Percentiles rank a stretch among this genome's conserved stretches.
Evolutionary conservation across 2,329 filamentous ascomycete genomes (phyloP).

Genomic region (Penicillium sp.): DNA sequence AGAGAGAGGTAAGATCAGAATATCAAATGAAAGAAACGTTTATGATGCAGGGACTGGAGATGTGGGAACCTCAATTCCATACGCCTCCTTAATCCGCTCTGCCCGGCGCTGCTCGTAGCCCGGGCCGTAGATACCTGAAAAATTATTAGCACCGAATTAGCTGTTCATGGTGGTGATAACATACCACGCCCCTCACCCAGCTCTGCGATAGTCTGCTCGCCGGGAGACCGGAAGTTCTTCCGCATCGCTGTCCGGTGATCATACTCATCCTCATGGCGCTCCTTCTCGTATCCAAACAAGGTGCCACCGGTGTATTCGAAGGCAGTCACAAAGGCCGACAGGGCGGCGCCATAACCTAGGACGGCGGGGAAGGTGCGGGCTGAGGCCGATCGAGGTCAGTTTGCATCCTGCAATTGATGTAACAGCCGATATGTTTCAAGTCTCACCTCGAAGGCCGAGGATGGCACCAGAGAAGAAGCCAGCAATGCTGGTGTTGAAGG

Average conservation of each 20-base stretch:
- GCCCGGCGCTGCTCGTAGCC: constrained; percentile 81
- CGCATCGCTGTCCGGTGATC: constrained; percentile 70
- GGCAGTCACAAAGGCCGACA: constrained; percentile 56
- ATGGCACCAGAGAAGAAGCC: constrained; percentile 72
- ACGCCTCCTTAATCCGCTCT: constrained; percentile 76
- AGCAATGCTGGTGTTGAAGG: constrained; percentile 67
- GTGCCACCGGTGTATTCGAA: constrained; percentile 65
- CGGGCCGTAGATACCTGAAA: constrained; percentile 68
- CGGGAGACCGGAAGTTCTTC: constrained; percentile 67
- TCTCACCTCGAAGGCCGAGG: constrained; percentile 66
- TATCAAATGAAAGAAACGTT: constrained; percentile 23
- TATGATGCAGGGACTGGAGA: constrained; percentile 46
- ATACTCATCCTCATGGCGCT: constrained; percentile 65
- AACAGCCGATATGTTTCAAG: neutral
- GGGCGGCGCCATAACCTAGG: constrained; percentile 60
- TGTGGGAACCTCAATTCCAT: constrained; percentile 76
- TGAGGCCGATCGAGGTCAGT: constrained; percentile 30
- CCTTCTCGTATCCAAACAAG: constrained; percentile 53
- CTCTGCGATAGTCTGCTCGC: constrained; percentile 73
- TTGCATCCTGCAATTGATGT: neutral
- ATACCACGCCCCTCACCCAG: constrained; percentile 84
- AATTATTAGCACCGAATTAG: constrained; percentile 10
- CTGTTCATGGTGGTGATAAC: constrained; percentile 2
- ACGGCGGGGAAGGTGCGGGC: constrained; percentile 65
- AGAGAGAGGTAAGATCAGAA: constrained; percentile 16